phyloP scores from a whole-genome alignment of 2,329 filamentous ascomycete genomes.

The Ceratocystis papillata region DNA sequence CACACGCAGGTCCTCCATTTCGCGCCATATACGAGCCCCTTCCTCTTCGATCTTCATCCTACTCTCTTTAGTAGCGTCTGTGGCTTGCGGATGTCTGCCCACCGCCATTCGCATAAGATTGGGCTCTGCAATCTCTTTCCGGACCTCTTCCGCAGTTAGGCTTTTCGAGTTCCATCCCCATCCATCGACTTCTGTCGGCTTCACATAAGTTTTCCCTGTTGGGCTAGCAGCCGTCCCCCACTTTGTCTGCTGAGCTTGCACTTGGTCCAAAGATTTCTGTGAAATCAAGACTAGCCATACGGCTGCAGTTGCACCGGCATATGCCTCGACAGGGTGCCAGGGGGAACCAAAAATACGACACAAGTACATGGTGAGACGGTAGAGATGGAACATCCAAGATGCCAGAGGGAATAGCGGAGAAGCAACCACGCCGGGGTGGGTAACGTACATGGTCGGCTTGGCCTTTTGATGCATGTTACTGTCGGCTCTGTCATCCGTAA shows the following conservation, averaged over 20 bases:
- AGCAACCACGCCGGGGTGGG: conserved; percentile 77
- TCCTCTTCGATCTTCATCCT: conserved; percentile 51
- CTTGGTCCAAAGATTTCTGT: conserved; percentile 49
- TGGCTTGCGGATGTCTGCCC: conserved; percentile 49
- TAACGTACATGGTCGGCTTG: conserved; percentile 58
- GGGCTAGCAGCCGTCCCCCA: conserved; percentile 69
- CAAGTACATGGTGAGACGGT: conserved; percentile 57
- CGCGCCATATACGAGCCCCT: conserved; percentile 52
- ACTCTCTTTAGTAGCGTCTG: conserved; percentile 50
- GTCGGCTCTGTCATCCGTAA: conserved; percentile 14
- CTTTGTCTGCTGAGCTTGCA: conserved; percentile 51
- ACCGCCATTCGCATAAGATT: conserved; percentile 42
- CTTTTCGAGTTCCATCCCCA: conserved; percentile 58
- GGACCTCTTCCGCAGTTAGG: conserved; percentile 33
- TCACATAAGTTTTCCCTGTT: conserved; percentile 49
- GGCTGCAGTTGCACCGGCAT: conserved; percentile 63
- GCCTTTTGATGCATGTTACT: conserved; percentile 24
- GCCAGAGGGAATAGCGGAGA: conserved; percentile 71
- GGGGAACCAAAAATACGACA: conserved; percentile 70
- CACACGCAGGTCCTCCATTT: conserved; percentile 59
- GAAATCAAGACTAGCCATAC: conserved; percentile 67
- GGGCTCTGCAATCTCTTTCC: conserved; percentile 31
- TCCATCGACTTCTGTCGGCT: conserved; percentile 71
- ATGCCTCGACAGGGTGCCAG: conserved; percentile 73
- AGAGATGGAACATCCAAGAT: conserved; percentile 56